A percentile compares a stretch with the other conserved stretches of the same genome.
Conservation (phyloP, 1,284 basidiomycete genomes). For the Spongispora temasekensis region DNA sequence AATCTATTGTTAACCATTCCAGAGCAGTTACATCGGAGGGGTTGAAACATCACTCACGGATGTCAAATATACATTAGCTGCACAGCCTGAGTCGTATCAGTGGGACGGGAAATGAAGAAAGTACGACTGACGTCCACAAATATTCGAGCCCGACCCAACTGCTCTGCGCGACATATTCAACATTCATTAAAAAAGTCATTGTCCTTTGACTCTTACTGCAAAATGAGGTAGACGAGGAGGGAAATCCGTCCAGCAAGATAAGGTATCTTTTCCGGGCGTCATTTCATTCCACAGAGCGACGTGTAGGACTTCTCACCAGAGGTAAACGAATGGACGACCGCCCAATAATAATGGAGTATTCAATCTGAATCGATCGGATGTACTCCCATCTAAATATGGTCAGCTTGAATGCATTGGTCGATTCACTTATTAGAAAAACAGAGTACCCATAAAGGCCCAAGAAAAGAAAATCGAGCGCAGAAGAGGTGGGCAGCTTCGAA, state of each 20-base stretch:
- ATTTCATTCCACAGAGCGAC: background rate
- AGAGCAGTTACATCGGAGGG: too few species aligned
- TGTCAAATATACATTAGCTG: too few species aligned
- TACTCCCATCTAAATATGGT: slow-evolving; percentile 21
- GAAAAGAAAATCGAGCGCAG: too few species aligned
- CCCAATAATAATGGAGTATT: slow-evolving; percentile 18
- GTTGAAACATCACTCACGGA: too few species aligned
- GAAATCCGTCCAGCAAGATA: slow-evolving; percentile 18
- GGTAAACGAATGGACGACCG: slow-evolving; percentile 21
- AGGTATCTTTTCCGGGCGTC: slow-evolving; percentile 12
- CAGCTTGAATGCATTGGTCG: background rate
- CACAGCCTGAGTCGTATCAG: too few species aligned
- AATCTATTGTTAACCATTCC: slow-evolving; percentile 3
- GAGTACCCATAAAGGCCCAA: slow-evolving; percentile 18
- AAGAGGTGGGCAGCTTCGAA: too few species aligned
- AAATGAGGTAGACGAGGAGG: slow-evolving; percentile 15
- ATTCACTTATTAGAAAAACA: background rate
- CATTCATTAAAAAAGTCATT: too few species aligned
- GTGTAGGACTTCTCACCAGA: slow-evolving; percentile 13
- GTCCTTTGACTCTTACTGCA: slow-evolving; percentile 11
- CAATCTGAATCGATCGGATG: slow-evolving; percentile 15
- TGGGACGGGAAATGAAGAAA: too few species aligned
- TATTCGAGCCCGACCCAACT: too few species aligned
- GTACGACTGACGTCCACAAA: too few species aligned
- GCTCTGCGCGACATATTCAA: too few species aligned